Percentiles rank a stretch among this genome's conserved stretches.
phyloP scores from a whole-genome alignment of 306 rosid genomes.

The Dalbergia oliveri region DNA sequence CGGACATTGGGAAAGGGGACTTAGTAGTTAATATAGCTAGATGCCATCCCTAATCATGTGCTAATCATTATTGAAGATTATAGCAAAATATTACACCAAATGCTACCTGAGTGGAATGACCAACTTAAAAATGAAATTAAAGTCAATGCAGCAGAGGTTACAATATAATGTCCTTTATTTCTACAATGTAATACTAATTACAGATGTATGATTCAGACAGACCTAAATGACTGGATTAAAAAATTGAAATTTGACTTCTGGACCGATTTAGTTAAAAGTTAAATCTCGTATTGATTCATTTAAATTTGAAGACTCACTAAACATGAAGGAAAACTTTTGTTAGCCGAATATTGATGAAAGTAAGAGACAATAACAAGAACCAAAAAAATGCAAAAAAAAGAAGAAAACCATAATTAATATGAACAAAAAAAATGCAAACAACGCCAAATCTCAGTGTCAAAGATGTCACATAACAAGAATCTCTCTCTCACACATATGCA shows the following conservation, averaged over 20 bases:
- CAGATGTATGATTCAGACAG: not conserved
- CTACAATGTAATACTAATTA: not conserved
- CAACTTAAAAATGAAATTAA: not conserved
- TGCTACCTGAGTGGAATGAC: conserved; percentile 29
- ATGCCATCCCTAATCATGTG: conserved; percentile 32
- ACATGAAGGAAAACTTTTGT: not conserved
- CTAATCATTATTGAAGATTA: not conserved
- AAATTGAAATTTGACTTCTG: too few relatives aligned
- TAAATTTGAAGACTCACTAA: conserved; percentile 16
- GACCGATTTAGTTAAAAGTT: too few relatives aligned
- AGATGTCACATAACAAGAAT: not conserved
- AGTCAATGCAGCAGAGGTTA: not conserved
- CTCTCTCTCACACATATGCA: too few relatives aligned
- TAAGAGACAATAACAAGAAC: not conserved
- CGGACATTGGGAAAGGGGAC: not conserved
- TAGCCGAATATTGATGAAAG: conserved; percentile 15
- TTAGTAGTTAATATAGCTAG: not conserved
- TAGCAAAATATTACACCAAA: conserved; percentile 6
- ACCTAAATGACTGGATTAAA: not conserved
- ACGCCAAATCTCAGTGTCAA: not conserved
- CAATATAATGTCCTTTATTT: not conserved
- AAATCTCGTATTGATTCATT: too few relatives aligned
- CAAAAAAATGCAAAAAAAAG: too few relatives aligned
- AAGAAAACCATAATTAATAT: too few relatives aligned
- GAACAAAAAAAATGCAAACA: not conserved